Base-by-base conservation (phyloP, 192 early-diverging fungal species). In the Kappamyces sp. region DNA sequence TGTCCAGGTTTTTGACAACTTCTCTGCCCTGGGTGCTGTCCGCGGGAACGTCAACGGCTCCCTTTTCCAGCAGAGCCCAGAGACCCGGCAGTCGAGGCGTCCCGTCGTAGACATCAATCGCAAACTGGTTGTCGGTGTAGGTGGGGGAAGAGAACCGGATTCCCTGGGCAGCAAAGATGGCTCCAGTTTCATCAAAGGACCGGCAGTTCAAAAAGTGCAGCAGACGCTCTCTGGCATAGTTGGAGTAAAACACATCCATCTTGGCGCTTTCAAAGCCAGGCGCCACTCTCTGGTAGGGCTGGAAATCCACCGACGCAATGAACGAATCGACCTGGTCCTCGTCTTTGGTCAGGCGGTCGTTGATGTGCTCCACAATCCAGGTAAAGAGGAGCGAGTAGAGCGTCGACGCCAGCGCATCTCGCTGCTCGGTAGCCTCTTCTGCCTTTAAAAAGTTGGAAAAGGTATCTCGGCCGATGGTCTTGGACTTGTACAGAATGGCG, bases 361-460 rank as follows among this genome's bases (percentile, higher is more conserved):
- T 98, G 61, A 95, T 82, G 57, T 87, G 85, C 66, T 95, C 93
- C 5, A 93, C 78, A n/a, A 98, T 65, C 86, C 91, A 96, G 14
- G 79, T 76, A 67, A 93, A 92, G 5, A 95, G 61, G 4, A 94
- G 80, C 32, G 83, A 85, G 66, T 94, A 98, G n/a, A 98, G 80
- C 5, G 86, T 74, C 48, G 77, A 76, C 2, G 91, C 85, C 2
- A 98, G 74, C 2, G 78, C 69, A 60, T 98, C 91, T 31, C 92
- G 84, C 66, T 94, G 92, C 45, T 77, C 70, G 8, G 61, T 49
- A 0, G 95, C 93, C 33, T 83, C 85, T 15, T 82, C 82, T 9
- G 82, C 74, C 61, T 91, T 88, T 50, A 98, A 70, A 49, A 92
- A 88, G n/a, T 91, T 86, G 9, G 90, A 93, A 71, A 88, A 94